Percentiles rank a stretch among this genome's conserved stretches.
phyloP scores from a whole-genome alignment of 768 basidiomycete species.

The Grammothele lineata region DNA sequence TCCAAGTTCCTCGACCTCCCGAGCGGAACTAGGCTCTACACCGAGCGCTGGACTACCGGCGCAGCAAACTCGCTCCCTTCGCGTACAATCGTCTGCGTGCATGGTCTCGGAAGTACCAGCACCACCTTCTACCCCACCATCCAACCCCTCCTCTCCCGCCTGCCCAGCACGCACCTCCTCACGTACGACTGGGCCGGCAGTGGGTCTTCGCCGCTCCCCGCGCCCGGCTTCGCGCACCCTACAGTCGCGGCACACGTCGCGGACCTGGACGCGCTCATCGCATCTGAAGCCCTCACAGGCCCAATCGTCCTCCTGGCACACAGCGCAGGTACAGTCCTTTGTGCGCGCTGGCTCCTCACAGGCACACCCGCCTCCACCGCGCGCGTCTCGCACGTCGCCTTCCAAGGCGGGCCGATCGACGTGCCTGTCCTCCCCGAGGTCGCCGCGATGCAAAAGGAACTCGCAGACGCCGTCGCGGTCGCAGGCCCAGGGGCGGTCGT shows the following conservation, averaged over 20 bases:
- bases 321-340: slow-evolving; percentile 4
- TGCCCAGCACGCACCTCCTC: not conserved
- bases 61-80: not conserved
- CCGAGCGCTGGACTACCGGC: too few relatives aligned
- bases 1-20: slow-evolving; percentile 1
- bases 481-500: too few relatives aligned
- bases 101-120: not conserved
- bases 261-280: slow-evolving; percentile 1
- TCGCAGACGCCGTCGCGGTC: too few relatives aligned
- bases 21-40: too few relatives aligned
- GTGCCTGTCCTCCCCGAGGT: too few relatives aligned
- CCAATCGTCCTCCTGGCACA: slow-evolving; percentile 3
- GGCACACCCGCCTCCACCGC: too few relatives aligned
- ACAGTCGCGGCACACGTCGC: slow-evolving; percentile 1
- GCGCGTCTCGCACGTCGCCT: too few relatives aligned
- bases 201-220: not conserved
- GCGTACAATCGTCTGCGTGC: not conserved
- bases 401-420: too few relatives aligned
- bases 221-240: not conserved
- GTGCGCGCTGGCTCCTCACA: too few relatives aligned
- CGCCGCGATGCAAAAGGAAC: too few relatives aligned
- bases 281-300: not conserved
- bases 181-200: not conserved
- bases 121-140: not conserved
- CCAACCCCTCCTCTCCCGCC: slow-evolving; percentile 3